A percentile compares a stretch with the other conserved stretches of the same genome.
phyloP scores from a whole-genome alignment of 2,329 filamentous ascomycete species.

The Pseudogymnoascus sp. region DNA sequence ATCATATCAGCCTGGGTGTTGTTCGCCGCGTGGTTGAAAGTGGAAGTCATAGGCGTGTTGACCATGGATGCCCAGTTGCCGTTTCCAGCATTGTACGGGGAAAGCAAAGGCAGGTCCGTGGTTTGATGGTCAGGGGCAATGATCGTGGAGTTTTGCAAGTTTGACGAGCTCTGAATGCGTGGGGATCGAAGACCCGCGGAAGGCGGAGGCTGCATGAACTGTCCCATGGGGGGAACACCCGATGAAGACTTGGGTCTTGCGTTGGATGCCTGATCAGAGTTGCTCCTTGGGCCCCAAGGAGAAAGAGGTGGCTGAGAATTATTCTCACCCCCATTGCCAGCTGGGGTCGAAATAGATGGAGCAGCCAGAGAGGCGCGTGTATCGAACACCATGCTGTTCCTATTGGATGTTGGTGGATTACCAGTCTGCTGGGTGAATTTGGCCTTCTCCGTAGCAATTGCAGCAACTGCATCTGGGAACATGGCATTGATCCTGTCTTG shows the following conservation, averaged over 20 bases:
- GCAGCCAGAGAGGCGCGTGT: slow-evolving; percentile 63
- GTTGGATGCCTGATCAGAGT: slow-evolving; percentile 35
- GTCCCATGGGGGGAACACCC: slow-evolving; percentile 79
- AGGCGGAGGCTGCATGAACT: slow-evolving; percentile 77
- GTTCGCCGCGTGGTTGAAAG: slow-evolving; percentile 55
- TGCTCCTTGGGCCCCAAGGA: slow-evolving; percentile 60
- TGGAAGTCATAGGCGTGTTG: slow-evolving; percentile 90
- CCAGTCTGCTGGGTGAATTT: slow-evolving; percentile 95
- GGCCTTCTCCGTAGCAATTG: slow-evolving; percentile 97
- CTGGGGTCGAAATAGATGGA: slow-evolving; percentile 64
- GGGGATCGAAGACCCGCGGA: slow-evolving; percentile 73
- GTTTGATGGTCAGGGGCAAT: slow-evolving; percentile 60
- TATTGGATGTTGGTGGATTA: slow-evolving; percentile 79
- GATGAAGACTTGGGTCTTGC: slow-evolving; percentile 70
- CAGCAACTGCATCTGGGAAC: slow-evolving; percentile 96
- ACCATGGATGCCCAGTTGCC: slow-evolving; percentile 98
- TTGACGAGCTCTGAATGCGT: slow-evolving; percentile 56
- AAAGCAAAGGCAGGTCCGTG: slow-evolving; percentile 73
- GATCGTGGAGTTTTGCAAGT: slow-evolving; percentile 77
- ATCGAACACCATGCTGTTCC: slow-evolving; percentile 78
- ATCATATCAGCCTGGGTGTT: slow-evolving; percentile 86
- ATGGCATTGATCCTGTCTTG: slow-evolving; percentile 92
- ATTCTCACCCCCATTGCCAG: slow-evolving; percentile 48
- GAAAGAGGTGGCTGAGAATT: slow-evolving; percentile 61
- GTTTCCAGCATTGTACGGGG: slow-evolving; percentile 69